Percentiles rank a stretch among this genome's conserved stretches.
Evolutionary conservation across 768 basidiomycete genomes (phyloP).

Genomic region (Auricularia auricula-judae): DNA sequence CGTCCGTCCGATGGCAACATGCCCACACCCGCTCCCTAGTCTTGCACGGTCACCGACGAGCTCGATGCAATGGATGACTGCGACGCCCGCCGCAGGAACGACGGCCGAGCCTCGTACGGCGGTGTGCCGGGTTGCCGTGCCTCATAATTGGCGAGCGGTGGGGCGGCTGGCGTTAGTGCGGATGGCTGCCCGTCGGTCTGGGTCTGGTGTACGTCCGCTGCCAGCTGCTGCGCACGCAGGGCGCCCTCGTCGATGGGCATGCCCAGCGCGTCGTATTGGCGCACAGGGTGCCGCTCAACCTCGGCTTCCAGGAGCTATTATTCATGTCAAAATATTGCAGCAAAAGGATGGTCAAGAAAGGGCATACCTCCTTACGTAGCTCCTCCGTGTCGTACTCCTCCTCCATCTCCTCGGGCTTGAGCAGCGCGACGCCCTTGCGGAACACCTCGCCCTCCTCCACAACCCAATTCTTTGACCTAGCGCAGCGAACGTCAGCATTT

Average conservation of each 20-base stretch:
- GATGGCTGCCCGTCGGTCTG: not conserved
- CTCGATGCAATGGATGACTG: not conserved
- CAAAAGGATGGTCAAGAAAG: not conserved
- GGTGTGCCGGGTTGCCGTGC: no score
- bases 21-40: not conserved
- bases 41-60: not conserved
- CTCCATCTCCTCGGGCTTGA: conserved; percentile 81
- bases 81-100: not conserved
- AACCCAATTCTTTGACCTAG: conserved; percentile 68
- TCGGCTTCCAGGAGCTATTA: conserved; percentile 68
- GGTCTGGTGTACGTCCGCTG: not conserved
- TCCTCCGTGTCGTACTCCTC: conserved; percentile 85
- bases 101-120: not conserved
- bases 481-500: no score
- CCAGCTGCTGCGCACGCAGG: not conserved
- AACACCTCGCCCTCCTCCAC: conserved; percentile 97
- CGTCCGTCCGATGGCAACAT: not conserved
- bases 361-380: conserved; percentile 43
- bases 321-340: not conserved
- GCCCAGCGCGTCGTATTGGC: conserved; percentile 23
- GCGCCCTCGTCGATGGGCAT: not conserved
- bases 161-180: not conserved
- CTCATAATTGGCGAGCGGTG: no score
- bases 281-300: conserved; percentile 76
- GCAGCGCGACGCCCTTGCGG: conserved; percentile 72